Base-by-base conservation (phyloP, 1,284 basidiomycete species). In the Ganoderma resinaceum region DNA sequence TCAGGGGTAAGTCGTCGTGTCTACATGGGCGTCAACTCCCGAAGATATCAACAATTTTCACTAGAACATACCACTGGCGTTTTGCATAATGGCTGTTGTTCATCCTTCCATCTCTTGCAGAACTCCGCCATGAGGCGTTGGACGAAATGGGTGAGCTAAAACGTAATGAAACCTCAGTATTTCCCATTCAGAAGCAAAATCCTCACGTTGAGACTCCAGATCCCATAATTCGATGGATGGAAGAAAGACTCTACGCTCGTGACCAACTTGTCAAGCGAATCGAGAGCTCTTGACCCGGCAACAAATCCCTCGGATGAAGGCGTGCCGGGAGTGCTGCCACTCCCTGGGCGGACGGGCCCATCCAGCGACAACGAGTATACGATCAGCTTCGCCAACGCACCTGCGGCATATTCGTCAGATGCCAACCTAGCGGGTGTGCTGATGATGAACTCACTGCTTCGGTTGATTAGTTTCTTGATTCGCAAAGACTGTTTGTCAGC, bases 231-330 rank as follows among this genome's bases (percentile, higher is more conserved):
- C 2, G 94, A 93, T 5, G 95, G 95, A 79, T 98, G 96, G 79
- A 97, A 98, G 82, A 92, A 97, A 0, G 91, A 92, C 78, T 99
- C 98, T 7, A 94, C 95, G 71, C 95, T 97, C 16, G 95, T 97
- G 66, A 99, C 89, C 57, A 99, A 84, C 74, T 91, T 91, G 73
- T 95, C 93, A 33, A 99, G 84, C 31, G 95, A 92, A 74, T 98
- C 95, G 69, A 99, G 85, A 20, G 97, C 95, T 76, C 89, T 93
- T 5, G 93, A 96, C 9, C 98, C 97, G 0, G 90, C 97, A 38
- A 96, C 82, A 79, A 89, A 96, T 37, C 86, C 90, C 72, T 75
- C 73, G 9, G 72, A 73, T 6, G 78, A 77, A 53, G 78, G 68
- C 37, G 75, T 73, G 33, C 74, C 66, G 69, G 62, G 76, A 37